Evolutionary conservation across 441 rosid species (phyloP).

Genomic region (Omphalea diandra): DNA sequence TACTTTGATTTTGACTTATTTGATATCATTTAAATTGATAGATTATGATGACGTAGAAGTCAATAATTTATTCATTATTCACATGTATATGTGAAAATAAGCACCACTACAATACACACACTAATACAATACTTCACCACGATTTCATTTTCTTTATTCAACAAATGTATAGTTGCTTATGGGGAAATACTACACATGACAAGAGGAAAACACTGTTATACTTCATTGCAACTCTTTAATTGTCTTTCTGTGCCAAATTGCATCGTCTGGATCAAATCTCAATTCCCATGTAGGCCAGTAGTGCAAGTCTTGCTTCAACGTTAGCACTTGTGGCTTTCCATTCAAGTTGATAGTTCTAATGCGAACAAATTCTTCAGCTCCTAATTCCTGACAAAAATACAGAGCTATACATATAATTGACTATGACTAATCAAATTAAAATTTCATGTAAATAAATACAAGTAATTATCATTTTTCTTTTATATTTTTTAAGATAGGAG

Average conservation of each 20-base stretch:
- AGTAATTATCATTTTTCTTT: too few species aligned
- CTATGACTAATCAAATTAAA: too few species aligned
- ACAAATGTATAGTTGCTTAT: not conserved
- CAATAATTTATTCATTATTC: too few species aligned
- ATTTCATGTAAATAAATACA: too few species aligned
- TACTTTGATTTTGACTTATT: too few species aligned
- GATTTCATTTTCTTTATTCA: too few species aligned
- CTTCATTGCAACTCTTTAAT: conserved; percentile 44
- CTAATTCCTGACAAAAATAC: conserved; percentile 54
- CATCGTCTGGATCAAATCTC: conserved; percentile 69
- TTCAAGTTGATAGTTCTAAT: conserved; percentile 75
- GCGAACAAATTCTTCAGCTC: conserved; percentile 77
- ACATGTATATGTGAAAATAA: too few species aligned
- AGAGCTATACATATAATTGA: not conserved
- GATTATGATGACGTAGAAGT: too few species aligned
- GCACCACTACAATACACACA: too few species aligned
- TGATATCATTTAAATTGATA: too few species aligned
- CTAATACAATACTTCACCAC: too few species aligned
- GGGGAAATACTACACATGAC: not conserved
- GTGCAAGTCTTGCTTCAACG: conserved; percentile 92
- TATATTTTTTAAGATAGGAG: too few species aligned
- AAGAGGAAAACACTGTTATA: not conserved
- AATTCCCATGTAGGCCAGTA: conserved; percentile 98
- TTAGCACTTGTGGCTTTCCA: conserved; percentile 84
- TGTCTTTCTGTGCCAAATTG: conserved; percentile 66